Percentiles rank a stretch among this genome's conserved stretches.
Conservation (phyloP, 2,329 filamentous ascomycete genomes). For the Hypoxylon sp. region DNA sequence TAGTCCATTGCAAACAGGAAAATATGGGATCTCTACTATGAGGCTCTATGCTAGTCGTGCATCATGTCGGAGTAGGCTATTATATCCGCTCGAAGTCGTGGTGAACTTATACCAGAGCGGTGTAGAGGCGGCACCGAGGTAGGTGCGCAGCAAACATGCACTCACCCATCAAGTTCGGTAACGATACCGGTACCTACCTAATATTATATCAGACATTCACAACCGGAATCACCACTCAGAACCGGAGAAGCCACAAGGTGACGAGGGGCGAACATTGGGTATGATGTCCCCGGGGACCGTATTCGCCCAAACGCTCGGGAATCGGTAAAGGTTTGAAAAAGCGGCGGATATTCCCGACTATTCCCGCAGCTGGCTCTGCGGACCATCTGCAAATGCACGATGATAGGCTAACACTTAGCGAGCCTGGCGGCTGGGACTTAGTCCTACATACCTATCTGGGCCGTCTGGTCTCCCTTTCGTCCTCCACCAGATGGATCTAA, state of each 20-base stretch:
- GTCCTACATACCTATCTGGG: too few species aligned
- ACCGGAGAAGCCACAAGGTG: not conserved
- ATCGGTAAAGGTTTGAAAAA: constrained; percentile 2
- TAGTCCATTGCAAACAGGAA: not conserved
- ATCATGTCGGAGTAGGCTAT: not conserved
- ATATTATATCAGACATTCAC: not conserved
- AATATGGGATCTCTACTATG: not conserved
- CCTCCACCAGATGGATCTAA: too few species aligned
- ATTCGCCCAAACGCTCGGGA: constrained; percentile 9
- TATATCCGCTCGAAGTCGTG: not conserved
- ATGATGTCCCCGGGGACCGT: not conserved
- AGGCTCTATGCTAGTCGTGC: not conserved
- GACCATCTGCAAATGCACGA: constrained; percentile 19
- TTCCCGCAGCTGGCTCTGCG: constrained; percentile 22
- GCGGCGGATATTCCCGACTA: constrained; percentile 27
- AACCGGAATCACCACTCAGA: not conserved
- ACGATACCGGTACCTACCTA: not conserved
- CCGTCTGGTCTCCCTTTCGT: not conserved
- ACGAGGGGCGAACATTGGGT: not conserved
- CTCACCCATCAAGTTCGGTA: not conserved
- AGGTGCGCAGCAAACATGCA: not conserved
- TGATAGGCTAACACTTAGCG: too few species aligned
- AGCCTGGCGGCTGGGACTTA: not conserved
- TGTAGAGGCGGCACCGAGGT: not conserved
- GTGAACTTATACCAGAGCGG: not conserved